Base-by-base conservation (phyloP, 83 land plant species). In the Picea abies region DNA sequence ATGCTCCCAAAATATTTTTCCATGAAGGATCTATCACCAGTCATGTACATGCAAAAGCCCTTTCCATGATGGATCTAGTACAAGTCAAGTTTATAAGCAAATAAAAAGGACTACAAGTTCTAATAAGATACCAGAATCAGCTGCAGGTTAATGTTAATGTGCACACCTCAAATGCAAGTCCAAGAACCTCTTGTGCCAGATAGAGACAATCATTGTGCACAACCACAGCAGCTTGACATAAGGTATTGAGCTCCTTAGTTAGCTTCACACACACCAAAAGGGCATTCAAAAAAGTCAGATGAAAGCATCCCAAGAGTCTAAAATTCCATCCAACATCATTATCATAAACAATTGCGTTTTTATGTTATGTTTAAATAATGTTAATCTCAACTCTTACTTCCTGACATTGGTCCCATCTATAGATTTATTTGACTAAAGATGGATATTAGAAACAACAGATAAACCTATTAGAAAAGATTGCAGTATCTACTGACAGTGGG, bases 191-290 rank as follows among this genome's bases (percentile, higher is more conserved):
- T 49, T 94, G 88, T 39, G 97, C 93, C 77, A 96, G 65, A 84
- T 94, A 91, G 66, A 88, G 84, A 78, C 94, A 94, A 76, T 96
- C 98, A 83, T 94, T 96, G 84, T 96, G 95, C 65, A 91, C 82
- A 10, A 96, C 81, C 41, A 90, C 85, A 78, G 98, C 95, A 65
- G 85, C 94, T 86, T 94, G 95, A 68, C 88, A 90, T 79, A 95
- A 81, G 41, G 80, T 88, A 47, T 90, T 82, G 14, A 95, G 84
- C 84, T 93, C 93, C 85, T 84, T 89, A 78, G 83, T 94, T 86
- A 95, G 90, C 98, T 95, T 85, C 87, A 88, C 6, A n/a, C 37
- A 78, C 32, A 78, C 17, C 60, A 78, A 17, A 78, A 52, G 47
- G n/a, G 8, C 60, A 72, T 39, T 6, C 77, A 73, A 73, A 44